A percentile compares a stretch with the other conserved stretches of the same genome.
Conservation (phyloP, 1,284 basidiomycete species). For the Ceratobasidium sp. region DNA sequence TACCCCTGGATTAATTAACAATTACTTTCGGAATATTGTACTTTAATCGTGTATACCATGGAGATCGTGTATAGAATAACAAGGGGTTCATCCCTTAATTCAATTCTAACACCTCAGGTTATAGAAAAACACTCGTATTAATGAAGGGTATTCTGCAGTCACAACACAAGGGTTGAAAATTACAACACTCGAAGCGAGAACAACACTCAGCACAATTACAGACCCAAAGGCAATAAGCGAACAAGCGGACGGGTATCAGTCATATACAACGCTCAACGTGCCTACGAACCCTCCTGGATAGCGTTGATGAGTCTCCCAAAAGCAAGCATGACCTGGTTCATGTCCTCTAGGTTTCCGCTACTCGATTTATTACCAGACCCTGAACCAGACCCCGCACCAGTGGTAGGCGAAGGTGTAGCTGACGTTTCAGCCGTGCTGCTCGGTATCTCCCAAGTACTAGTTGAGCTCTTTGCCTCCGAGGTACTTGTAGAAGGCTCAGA, state of each 20-base stretch:
- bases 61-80: too few relatives aligned
- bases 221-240: constrained; percentile 5
- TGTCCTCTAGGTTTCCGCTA: constrained; percentile 30
- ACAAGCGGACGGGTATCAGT: neutral
- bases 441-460: constrained; percentile 18
- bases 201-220: constrained; percentile 34
- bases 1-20: neutral
- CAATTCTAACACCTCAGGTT: too few relatives aligned
- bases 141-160: constrained; percentile 36
- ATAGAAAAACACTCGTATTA: too few relatives aligned
- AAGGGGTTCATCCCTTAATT: too few relatives aligned
- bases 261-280: neutral
- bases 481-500: constrained; percentile 36
- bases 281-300: neutral
- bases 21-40: constrained; percentile 11
- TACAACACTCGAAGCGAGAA: constrained; percentile 17
- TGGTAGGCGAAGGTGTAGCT: constrained; percentile 9
- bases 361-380: constrained; percentile 15
- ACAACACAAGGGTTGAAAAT: constrained; percentile 26
- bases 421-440: constrained; percentile 6
- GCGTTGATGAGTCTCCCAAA: constrained; percentile 31
- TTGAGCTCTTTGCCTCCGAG: constrained; percentile 23
- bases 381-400: constrained; percentile 21
- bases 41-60: too few relatives aligned
- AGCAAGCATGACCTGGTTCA: constrained; percentile 42